Conservation (phyloP, 495 filamentous ascomycete genomes). For the Hypoxylon crocopeplum region DNA sequence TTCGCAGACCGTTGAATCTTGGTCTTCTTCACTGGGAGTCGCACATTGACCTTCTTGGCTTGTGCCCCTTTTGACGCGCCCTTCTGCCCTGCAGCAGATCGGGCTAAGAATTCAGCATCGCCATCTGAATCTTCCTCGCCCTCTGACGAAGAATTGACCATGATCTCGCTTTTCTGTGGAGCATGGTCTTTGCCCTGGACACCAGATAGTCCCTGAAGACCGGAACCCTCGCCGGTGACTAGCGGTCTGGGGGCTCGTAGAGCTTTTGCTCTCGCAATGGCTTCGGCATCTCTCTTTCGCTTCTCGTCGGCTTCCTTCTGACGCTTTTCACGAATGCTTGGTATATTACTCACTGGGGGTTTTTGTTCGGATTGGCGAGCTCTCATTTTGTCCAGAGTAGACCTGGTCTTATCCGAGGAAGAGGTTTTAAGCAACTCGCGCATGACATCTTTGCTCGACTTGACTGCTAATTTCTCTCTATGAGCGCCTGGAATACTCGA, state of each 20-base stretch:
- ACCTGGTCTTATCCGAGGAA: conserved; percentile 44
- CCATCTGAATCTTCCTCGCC: conserved; percentile 70
- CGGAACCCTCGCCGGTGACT: conserved; percentile 77
- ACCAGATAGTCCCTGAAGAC: conserved; percentile 71
- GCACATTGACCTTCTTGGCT: conserved; percentile 61
- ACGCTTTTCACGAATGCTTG: conserved; percentile 70
- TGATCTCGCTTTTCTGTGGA: conserved; percentile 76
- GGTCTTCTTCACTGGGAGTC: conserved; percentile 79
- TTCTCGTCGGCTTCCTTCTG: conserved; percentile 76
- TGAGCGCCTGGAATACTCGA: conserved; percentile 35
- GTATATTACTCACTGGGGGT: conserved; percentile 43
- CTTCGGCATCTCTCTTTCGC: conserved; percentile 71
- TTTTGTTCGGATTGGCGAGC: conserved; percentile 41
- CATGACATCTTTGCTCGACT: conserved; percentile 39
- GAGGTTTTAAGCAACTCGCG: conserved; percentile 48
- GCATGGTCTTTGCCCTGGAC: conserved; percentile 81
- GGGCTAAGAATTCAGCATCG: conserved; percentile 54
- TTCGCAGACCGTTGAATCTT: conserved; percentile 78
- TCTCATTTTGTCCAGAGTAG: conserved; percentile 48
- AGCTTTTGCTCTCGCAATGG: conserved; percentile 69
- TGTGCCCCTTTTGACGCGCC: conserved; percentile 31
- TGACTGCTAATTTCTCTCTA: conserved; percentile 23
- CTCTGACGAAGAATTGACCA: conserved; percentile 86
- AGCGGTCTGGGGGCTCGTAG: conserved; percentile 62
- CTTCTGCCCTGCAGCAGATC: conserved; percentile 54